phyloP scores from a whole-genome alignment of 306 rosid genomes.

The Canavalia ensiformis region DNA sequence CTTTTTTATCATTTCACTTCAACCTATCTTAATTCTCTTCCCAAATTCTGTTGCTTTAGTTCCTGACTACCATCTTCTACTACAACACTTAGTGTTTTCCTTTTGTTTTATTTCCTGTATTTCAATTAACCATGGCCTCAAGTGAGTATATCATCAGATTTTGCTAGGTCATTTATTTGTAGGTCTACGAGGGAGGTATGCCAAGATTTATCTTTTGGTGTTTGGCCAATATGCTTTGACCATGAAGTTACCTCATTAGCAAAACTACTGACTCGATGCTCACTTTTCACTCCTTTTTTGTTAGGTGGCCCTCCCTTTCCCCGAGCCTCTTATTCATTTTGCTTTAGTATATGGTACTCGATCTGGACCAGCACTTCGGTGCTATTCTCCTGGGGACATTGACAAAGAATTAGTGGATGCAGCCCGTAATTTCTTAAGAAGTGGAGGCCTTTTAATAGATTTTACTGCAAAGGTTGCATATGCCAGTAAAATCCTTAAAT shows the following conservation, averaged over 20 bases:
- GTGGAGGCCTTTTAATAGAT: conserved; percentile 69
- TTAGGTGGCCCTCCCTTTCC: conserved; percentile 76
- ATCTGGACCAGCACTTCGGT: conserved; percentile 76
- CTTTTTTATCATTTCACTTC: neutral
- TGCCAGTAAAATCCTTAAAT: conserved; percentile 71
- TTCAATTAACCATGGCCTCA: neutral
- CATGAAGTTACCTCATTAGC: neutral
- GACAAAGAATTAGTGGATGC: conserved; percentile 78
- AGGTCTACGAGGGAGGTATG: neutral
- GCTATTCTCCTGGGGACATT: conserved; percentile 77
- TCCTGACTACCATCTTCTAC: neutral
- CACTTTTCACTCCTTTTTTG: conserved; percentile 13
- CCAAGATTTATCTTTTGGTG: conserved; percentile 10
- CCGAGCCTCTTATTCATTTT: conserved; percentile 83
- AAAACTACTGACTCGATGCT: conserved; percentile 25
- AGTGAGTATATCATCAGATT: neutral
- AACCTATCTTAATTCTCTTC: neutral
- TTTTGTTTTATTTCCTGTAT: neutral
- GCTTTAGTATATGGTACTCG: conserved; percentile 76
- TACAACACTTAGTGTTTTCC: neutral
- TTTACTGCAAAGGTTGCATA: conserved; percentile 61
- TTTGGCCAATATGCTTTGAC: conserved; percentile 7
- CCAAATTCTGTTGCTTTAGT: neutral
- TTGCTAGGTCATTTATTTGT: conserved; percentile 3
- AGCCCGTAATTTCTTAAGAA: conserved; percentile 65